Base-by-base conservation (phyloP, 768 basidiomycete genomes). In the Nidula microcarpa region DNA sequence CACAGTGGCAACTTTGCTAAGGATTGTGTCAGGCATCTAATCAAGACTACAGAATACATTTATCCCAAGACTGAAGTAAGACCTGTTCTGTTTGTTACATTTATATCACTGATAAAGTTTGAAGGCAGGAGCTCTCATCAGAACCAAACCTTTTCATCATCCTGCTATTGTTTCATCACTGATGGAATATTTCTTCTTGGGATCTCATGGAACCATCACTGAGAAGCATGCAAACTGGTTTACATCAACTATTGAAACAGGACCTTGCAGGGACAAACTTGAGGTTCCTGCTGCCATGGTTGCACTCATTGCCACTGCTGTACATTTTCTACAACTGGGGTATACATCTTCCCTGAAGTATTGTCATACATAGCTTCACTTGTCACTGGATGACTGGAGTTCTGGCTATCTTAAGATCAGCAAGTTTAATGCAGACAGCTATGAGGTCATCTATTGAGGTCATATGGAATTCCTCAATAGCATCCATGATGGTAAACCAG, bases 331-430 rank as follows among this genome's bases (percentile, higher is more conserved):
- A 9, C 18, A 46, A 10, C 9, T 8, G 8, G 9, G 18, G 18
- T 46, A 9, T 46, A 9, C 18, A 17, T 14, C 8, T 46, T 46
- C 8, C n/a, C n/a, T n/a, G n/a, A 8, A 30, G 8, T 46, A 9
- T 9, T n/a, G 9, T 9, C 18, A 9, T 17, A 8, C 18, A 9
- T 46, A 56, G 55, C 33, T 53, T 14, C 47, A 49, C 11, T 35
- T 52, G 35, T 49, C 47, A 3, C 52, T 56, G 5, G 48, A 53
- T 33, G 55, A 56, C n/a, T 56, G 48, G 52, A 49, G 16, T 5
- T 16, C 45, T 9, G 55, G 52, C 5, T 17, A n/a, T 2, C 33
- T 33, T 4, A 30, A 30, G 17, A 34, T n/a, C 30, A 44, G 39
- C 9, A 46, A 36, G 4, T 56, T 56, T 34, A 49, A 43, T 6